Percentiles rank a stretch among this genome's conserved stretches.
Conservation (phyloP, 2,329 filamentous ascomycete species). For the Calcarisporium arbuscula region DNA sequence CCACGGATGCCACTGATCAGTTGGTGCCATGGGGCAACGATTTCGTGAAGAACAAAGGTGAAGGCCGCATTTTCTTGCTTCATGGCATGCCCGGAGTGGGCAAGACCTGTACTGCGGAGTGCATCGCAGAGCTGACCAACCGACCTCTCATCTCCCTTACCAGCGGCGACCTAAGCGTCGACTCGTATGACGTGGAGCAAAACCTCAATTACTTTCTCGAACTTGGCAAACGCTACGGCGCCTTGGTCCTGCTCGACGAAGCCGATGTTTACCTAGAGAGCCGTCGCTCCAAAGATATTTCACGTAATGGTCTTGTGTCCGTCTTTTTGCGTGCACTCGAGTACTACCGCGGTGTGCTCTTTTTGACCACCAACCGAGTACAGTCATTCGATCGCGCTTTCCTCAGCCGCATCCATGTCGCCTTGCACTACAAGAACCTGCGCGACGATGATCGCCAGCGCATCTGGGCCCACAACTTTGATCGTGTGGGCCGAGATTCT, state of each 20-base stretch:
- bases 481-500: conserved; percentile 36
- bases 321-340: conserved; percentile 45
- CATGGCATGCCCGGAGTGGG: conserved; percentile 49
- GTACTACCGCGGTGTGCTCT: conserved; percentile 44
- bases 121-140: conserved; percentile 43
- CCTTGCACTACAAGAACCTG: conserved; percentile 38
- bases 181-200: conserved; percentile 30
- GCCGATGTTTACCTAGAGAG: conserved; percentile 54
- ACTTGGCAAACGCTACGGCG: conserved; percentile 42
- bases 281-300: conserved; percentile 36
- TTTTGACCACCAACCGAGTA: conserved; percentile 45
- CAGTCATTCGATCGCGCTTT: conserved; percentile 42
- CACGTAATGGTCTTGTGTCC: conserved; percentile 41
- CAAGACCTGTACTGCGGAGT: conserved; percentile 52
- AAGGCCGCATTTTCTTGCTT: conserved; percentile 44
- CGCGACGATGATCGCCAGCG: conserved; percentile 33
- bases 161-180: conserved; percentile 39
- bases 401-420: conserved; percentile 42
- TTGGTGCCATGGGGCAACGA: conserved; percentile 39
- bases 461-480: conserved; percentile 41
- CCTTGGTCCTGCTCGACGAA: conserved; percentile 51
- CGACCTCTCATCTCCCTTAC: conserved; percentile 46
- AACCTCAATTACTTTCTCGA: conserved; percentile 42
- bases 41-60: conserved; percentile 44
- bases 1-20: conserved; percentile 27